These are phyloP conservation scores for Eucalyptus pauciflora DNA, from an alignment of 345 rosid genomes.

Conservation along the genomic window DNA sequence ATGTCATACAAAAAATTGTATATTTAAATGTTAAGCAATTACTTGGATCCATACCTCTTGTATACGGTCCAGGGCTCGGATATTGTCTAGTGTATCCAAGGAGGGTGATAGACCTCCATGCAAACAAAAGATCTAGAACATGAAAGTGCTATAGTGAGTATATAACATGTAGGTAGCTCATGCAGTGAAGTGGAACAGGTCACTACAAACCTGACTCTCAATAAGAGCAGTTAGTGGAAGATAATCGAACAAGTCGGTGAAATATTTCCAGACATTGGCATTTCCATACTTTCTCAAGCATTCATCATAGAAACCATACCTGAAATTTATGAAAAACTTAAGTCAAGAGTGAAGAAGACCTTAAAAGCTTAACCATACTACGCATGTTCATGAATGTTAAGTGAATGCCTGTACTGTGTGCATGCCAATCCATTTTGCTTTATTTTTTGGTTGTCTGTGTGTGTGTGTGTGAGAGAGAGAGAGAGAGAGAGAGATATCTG, in stretches of 20 bases:
- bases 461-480: not conserved
- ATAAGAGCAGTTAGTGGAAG: conserved; percentile 89
- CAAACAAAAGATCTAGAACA: conserved; percentile 71
- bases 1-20: not conserved
- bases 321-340: conserved; percentile 12
- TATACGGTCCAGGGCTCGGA: conserved; percentile 79
- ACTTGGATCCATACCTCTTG: conserved; percentile 43
- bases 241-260: conserved; percentile 84
- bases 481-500: not conserved
- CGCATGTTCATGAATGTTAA: not conserved
- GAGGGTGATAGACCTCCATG: conserved; percentile 97
- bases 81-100: conserved; percentile 83
- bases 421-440: not conserved
- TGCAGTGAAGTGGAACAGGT: not conserved
- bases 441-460: not conserved
- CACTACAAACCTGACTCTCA: conserved; percentile 68
- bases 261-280: conserved; percentile 92
- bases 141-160: not conserved
- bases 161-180: not conserved
- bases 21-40: not conserved
- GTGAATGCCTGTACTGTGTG: not conserved
- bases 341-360: not conserved
- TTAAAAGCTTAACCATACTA: not conserved
- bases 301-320: conserved; percentile 93
- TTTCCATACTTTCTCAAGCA: conserved; percentile 94